Evolutionary conservation across 2,329 filamentous ascomycete genomes (phyloP).

Genomic region (Colletotrichum gloeosporioides): DNA sequence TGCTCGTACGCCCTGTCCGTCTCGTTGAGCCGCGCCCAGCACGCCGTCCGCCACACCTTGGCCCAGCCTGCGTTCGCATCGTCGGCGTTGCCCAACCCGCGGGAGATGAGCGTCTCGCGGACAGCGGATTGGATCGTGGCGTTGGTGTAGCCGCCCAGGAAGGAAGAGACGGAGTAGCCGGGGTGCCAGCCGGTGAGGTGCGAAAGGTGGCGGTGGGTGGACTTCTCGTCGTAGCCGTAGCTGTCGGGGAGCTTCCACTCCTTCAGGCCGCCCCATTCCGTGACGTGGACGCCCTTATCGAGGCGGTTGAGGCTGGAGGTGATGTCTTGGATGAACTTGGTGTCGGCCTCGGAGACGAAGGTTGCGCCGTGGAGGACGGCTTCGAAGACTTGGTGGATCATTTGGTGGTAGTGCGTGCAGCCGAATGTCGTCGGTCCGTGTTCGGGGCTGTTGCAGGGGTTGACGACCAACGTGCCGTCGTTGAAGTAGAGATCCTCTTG

Average conservation of each 20-base stretch:
- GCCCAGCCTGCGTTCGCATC: slow-evolving; percentile 63
- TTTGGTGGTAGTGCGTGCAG: slow-evolving; percentile 59
- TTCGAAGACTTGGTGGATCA: slow-evolving; percentile 49
- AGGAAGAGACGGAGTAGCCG: slow-evolving; percentile 52
- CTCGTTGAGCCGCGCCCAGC: slow-evolving; percentile 60
- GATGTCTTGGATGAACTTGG: slow-evolving; percentile 38
- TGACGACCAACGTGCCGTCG: slow-evolving; percentile 59
- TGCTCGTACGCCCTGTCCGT: slow-evolving; percentile 53
- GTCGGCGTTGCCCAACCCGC: slow-evolving; percentile 48
- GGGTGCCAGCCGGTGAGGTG: slow-evolving; percentile 63
- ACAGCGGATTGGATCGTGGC: slow-evolving; percentile 48
- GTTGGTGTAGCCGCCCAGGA: slow-evolving; percentile 46
- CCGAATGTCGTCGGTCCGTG: slow-evolving; percentile 59
- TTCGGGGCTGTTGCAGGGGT: slow-evolving; percentile 65
- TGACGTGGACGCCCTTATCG: slow-evolving; percentile 35
- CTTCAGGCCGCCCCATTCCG: slow-evolving; percentile 34
- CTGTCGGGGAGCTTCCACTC: slow-evolving; percentile 40
- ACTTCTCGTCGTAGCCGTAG: slow-evolving; percentile 29
- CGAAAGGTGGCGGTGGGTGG: slow-evolving; percentile 51
- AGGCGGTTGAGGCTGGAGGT: slow-evolving; percentile 40
- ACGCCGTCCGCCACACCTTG: slow-evolving; percentile 62
- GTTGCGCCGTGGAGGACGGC: slow-evolving; percentile 34
- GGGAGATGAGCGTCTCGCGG: slow-evolving; percentile 46
- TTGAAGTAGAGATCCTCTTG: slow-evolving; percentile 53
- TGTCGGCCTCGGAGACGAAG: slow-evolving; percentile 28